Percentiles rank a stretch among this genome's conserved stretches.
phyloP scores from a whole-genome alignment of 78 protist species.

The Speleostelium caveatum region DNA sequence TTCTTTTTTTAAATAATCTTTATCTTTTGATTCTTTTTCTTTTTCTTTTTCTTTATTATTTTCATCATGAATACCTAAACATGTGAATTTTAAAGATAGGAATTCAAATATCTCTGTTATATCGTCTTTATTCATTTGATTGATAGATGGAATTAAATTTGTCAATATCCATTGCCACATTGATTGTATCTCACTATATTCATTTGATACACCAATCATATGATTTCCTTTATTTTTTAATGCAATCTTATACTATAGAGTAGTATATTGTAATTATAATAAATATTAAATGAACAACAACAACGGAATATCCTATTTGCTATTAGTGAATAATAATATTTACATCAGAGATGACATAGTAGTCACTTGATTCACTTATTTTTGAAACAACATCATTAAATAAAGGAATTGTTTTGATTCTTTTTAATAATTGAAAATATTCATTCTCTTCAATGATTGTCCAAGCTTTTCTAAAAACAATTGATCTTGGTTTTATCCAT shows the following conservation, averaged over 20 bases:
- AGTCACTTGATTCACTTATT: slow-evolving; percentile 40
- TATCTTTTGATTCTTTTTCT: slow-evolving; percentile 44
- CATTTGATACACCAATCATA: slow-evolving; percentile 70
- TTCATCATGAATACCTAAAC: slow-evolving; percentile 56
- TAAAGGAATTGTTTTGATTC: slow-evolving; percentile 19
- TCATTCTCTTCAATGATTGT: slow-evolving; percentile 48
- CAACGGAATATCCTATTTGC: too few species aligned
- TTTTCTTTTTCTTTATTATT: slow-evolving; percentile 24
- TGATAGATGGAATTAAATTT: slow-evolving; percentile 48
- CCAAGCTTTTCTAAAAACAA: slow-evolving; percentile 62
- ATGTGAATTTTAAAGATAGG: slow-evolving; percentile 52
- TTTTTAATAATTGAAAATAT: slow-evolving; percentile 44
- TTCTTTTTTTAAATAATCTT: slow-evolving; percentile 40
- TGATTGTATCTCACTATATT: slow-evolving; percentile 35
- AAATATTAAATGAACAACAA: too few species aligned
- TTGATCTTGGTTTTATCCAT: slow-evolving; percentile 74
- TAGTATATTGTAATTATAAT: background rate
- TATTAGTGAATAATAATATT: background rate
- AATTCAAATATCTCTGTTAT: slow-evolving; percentile 51
- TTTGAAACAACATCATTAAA: slow-evolving; percentile 45
- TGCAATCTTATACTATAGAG: slow-evolving; percentile 39
- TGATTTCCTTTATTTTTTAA: slow-evolving; percentile 49
- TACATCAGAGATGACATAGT: slow-evolving; percentile 34
- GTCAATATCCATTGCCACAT: slow-evolving; percentile 61
- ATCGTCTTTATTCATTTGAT: slow-evolving; percentile 59